Conservation (phyloP, 192 early-diverging fungal genomes). For the Rhizoclosmatium globosum region DNA sequence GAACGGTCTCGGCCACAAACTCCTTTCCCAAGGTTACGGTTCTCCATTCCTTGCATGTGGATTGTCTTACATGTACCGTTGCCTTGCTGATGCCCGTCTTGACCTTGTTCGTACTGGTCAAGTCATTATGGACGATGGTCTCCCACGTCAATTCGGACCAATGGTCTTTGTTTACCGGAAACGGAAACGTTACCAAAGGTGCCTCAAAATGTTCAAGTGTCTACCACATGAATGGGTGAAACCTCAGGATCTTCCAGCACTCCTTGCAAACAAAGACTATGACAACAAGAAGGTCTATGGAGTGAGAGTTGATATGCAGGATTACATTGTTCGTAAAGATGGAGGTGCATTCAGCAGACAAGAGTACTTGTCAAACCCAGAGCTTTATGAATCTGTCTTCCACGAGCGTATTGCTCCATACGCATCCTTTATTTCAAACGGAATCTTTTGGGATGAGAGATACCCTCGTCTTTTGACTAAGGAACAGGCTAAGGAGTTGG, state of each 20-base stretch:
- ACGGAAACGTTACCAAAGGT: conserved; percentile 91
- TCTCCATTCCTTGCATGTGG: conserved; percentile 83
- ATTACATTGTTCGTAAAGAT: conserved; percentile 84
- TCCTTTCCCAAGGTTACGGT: conserved; percentile 91
- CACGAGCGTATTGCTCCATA: conserved; percentile 92
- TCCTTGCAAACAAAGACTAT: conserved; percentile 59
- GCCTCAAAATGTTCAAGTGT: conserved; percentile 90
- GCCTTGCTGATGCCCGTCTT: conserved; percentile 61
- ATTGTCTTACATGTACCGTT: conserved; percentile 51
- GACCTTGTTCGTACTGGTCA: conserved; percentile 74
- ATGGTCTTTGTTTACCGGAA: conserved; percentile 91
- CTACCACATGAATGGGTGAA: conserved; percentile 92
- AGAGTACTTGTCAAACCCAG: conserved; percentile 82
- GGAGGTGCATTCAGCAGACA: conserved; percentile 62
- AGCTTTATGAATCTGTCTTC: conserved; percentile 80
- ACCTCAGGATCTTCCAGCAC: conserved; percentile 56
- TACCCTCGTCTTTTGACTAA: conserved; percentile 92
- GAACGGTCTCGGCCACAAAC: conserved; percentile 89
- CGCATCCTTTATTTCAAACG: conserved; percentile 87
- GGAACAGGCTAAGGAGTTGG: conserved; percentile 77
- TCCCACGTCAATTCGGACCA: conserved; percentile 88
- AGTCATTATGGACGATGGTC: conserved; percentile 85
- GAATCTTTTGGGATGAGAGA: conserved; percentile 90
- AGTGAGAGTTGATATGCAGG: conserved; percentile 76
- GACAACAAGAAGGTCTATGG: conserved; percentile 81